These are phyloP conservation scores for Cutaneotrichosporon dermatis DNA, from an alignment of 1,284 basidiomycete species.

Conservation along the genomic window DNA sequence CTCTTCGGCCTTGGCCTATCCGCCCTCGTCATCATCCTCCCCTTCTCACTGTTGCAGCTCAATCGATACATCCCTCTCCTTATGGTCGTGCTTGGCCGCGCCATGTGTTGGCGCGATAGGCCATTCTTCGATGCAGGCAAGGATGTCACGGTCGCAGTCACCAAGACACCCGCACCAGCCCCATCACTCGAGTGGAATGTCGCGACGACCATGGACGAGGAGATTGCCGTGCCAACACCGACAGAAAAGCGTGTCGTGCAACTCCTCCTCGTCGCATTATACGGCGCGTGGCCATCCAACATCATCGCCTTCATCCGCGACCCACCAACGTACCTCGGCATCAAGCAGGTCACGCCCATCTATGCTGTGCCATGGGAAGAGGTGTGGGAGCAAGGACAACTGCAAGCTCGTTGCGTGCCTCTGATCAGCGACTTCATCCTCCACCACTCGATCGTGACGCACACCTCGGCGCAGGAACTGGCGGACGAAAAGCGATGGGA, in stretches of 20 bases:
- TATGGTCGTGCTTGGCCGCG: conserved; percentile 39
- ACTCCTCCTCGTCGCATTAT: conserved; percentile 33
- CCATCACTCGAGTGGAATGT: conserved; percentile 25
- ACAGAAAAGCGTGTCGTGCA: conserved; percentile 28
- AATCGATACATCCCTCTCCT: conserved; percentile 35
- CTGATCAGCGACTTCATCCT: conserved; percentile 40
- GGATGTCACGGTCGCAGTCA: conserved; percentile 21
- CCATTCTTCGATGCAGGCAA: conserved; percentile 32
- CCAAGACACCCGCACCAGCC: conserved; percentile 28
- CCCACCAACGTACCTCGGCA: conserved; percentile 32
- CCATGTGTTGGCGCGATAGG: conserved; percentile 41
- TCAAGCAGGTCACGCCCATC: conserved; percentile 29
- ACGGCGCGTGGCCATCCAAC: conserved; percentile 46
- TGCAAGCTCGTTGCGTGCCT: conserved; percentile 32
- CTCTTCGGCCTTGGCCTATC: conserved; percentile 37
- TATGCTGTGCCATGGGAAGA: conserved; percentile 39
- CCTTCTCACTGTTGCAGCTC: conserved; percentile 32
- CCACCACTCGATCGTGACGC: conserved; percentile 38
- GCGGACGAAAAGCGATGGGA: conserved; percentile 42
- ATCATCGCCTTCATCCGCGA: conserved; percentile 43
- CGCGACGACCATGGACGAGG: conserved; percentile 10
- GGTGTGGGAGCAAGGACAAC: conserved; percentile 32
- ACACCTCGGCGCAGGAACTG: conserved; percentile 40
- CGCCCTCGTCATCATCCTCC: conserved; percentile 29
- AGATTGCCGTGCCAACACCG: not conserved